Evolutionary conservation across 441 rosid genomes (phyloP), one percentile per base, ranked within the genome.

Genomic region (Gossypium schwendimanii): DNA sequence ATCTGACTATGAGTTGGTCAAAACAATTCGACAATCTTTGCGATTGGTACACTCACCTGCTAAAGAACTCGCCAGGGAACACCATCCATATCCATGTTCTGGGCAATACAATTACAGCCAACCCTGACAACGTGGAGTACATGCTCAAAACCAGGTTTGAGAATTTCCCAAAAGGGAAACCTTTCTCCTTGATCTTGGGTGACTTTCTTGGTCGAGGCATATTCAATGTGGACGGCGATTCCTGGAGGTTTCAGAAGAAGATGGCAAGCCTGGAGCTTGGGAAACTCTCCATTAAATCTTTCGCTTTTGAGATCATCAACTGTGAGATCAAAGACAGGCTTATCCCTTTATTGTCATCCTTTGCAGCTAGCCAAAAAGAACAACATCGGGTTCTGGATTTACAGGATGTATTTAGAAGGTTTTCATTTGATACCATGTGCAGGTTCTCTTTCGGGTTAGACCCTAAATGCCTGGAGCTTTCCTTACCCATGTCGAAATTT

Each of bases 1-100:
- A 82, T 72, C 81, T 86, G 60, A 79, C 71, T 23, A 26, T 75
- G 23, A 73, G 77, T 11, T 86, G 89, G 89, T 49, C 83, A 31
- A 75, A 77, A 44, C 14, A 76, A 1, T 83, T 82, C 21, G 64
- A 68, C 21, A 86, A 86, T 74, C 88, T 85, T 66, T 88, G 78
- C 70, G 89, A 88, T 33, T 90, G 95, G 93, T 90, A 87, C 76
- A 54, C 90, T 64, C 86, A 88, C 52, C 89, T 90, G 31, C 81
- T 90, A 33, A 80, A 81, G 4, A 74, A 61, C 20, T 89, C 94
- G 5, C 83, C 88, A 0, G 59, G 86, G 10, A 83, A 82, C 77
- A 88, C 95, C 15, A 78, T 88, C 74, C 87, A 79, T 60, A 74
- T 89, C 33, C 82, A 89, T 50, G 86, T 84, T 50, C 87, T 90